Evolutionary conservation across 106 monocot genomes (phyloP), one percentile per base, ranked within the genome.

Genomic region (Phalaenopsis aphrodite): DNA sequence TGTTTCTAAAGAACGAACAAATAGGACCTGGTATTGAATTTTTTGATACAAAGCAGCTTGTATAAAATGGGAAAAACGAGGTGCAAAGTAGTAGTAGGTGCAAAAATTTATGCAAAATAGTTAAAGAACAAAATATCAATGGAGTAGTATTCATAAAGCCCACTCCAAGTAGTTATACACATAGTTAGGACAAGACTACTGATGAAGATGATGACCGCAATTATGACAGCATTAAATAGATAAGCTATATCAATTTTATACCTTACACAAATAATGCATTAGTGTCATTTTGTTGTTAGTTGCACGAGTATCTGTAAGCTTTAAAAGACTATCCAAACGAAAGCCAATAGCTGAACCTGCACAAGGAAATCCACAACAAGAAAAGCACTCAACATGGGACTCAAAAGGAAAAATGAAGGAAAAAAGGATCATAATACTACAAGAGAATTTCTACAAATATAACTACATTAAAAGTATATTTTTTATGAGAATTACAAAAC

Each of bases 241-340:
- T 23, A 49, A 47, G 69, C 24, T 3, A 23, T 2, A 49, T 76
- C 23, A 48, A 23, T 47, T 30, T 0, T 48, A 21, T 78, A 96
- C 95, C 95, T 93, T 93, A 81, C 95, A 96, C 74, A 96, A 87
- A 83, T 96, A 96, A 83, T 96, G 95, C 93, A 96, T 93, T 38
- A 96, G 84, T 8, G 95, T 96, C 89, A 96, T 91, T 76, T 91
- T 96, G 69, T 85, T 96, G 84, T 90, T 88, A 75, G 91, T 87
- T 72, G 91, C 95, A 78, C 93, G 91, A 83, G 95, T 96, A 83
- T 96, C 93, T 80, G 88, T 87, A 77, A 96, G 93, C 79, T 96
- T 96, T 83, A 90, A 87, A 83, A 93, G 89, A 75, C 92, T 92
- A 73, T 92, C 92, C 68, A 92, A 81, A 18, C 92, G 87, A 52